These are phyloP conservation scores for Straminergon stramineum DNA, from an alignment of 225 moss, liverwort and hornwort genomes.

Conservation along the genomic window DNA sequence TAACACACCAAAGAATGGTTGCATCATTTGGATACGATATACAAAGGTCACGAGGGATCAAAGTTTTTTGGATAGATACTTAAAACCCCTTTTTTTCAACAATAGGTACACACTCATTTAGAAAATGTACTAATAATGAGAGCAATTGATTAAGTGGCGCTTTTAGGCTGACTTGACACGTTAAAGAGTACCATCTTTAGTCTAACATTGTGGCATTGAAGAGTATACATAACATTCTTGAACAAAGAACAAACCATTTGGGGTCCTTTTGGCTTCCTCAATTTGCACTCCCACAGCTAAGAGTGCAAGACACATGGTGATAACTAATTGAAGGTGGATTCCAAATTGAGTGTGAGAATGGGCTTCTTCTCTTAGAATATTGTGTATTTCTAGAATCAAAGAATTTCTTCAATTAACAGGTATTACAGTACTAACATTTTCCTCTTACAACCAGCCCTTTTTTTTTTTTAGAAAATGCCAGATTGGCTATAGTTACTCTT, in stretches of 20 bases:
- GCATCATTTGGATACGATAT: background rate
- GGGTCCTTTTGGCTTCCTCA: background rate
- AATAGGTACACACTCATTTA: background rate
- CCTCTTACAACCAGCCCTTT: no score
- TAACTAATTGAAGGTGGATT: background rate
- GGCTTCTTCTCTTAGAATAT: background rate
- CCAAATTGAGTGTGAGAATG: background rate
- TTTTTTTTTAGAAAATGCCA: no score
- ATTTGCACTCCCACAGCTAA: background rate
- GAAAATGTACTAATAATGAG: background rate
- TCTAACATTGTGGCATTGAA: background rate
- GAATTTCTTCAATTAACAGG: background rate
- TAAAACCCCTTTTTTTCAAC: background rate
- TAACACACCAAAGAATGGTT: background rate
- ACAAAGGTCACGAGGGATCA: background rate
- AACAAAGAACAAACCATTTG: background rate
- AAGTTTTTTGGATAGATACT: background rate
- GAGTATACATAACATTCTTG: background rate
- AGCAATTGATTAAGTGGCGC: background rate
- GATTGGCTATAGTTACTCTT: no score
- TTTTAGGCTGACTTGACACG: background rate
- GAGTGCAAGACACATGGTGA: background rate
- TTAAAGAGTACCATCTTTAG: no score
- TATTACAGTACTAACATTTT: background rate
- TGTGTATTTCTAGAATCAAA: background rate